Conservation (phyloP, 208 protist genomes). For the Acanthamoeba healyi region DNA sequence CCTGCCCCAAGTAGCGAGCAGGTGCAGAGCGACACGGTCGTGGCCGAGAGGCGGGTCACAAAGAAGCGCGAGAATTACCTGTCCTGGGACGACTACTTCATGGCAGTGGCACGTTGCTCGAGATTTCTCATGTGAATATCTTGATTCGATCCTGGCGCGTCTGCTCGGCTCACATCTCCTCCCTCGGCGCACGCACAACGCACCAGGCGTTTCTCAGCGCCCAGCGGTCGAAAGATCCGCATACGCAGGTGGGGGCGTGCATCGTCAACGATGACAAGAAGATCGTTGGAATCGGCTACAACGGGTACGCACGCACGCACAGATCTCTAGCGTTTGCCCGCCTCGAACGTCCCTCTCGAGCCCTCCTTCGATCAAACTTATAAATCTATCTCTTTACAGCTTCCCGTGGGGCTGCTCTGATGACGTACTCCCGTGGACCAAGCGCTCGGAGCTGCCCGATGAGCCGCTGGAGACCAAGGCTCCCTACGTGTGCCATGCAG, state of each 20-base stretch:
- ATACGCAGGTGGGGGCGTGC: slow-evolving; percentile 88
- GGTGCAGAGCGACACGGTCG: not conserved
- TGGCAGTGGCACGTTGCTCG: slow-evolving; percentile 51
- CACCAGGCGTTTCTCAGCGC: slow-evolving; percentile 78
- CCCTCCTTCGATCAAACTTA: too few relatives aligned
- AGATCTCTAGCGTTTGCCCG: not conserved
- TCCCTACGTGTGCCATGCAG: slow-evolving; percentile 90
- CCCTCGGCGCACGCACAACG: too few relatives aligned
- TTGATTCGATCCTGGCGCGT: not conserved
- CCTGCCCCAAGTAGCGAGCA: not conserved
- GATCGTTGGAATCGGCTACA: slow-evolving; percentile 92
- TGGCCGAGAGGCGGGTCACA: not conserved
- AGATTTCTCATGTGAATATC: not conserved
- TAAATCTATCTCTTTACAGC: not conserved
- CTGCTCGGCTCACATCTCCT: too few relatives aligned
- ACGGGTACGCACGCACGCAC: slow-evolving; percentile 77
- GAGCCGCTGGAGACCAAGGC: slow-evolving; percentile 86
- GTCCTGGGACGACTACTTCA: slow-evolving; percentile 74
- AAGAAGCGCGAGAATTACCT: slow-evolving; percentile 59
- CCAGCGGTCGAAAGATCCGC: slow-evolving; percentile 89
- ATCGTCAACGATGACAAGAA: slow-evolving; percentile 88
- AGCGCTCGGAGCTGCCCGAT: slow-evolving; percentile 36
- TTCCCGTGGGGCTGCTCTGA: slow-evolving; percentile 89
- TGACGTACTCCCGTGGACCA: slow-evolving; percentile 88
- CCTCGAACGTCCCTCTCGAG: too few relatives aligned